These are phyloP conservation scores for Kernera saxatilis DNA, from an alignment of 345 rosid genomes.

Conservation along the genomic window DNA sequence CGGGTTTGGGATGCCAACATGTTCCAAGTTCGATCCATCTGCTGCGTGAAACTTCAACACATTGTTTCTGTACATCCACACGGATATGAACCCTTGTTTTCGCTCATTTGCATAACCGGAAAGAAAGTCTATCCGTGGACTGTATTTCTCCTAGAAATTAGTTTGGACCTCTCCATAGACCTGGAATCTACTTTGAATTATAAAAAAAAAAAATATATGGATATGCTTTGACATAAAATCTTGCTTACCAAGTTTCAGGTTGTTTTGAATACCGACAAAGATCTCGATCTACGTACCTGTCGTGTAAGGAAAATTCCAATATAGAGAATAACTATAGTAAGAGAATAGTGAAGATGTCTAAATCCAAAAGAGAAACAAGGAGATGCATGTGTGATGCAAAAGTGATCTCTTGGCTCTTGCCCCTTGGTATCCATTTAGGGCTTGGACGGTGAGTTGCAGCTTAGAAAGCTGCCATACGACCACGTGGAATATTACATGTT, in stretches of 20 bases:
- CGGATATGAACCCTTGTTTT: too few relatives aligned
- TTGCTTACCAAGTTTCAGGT: neutral
- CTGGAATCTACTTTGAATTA: too few relatives aligned
- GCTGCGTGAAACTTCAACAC: too few relatives aligned
- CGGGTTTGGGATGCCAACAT: too few relatives aligned
- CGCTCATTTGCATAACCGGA: too few relatives aligned
- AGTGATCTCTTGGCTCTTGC: slow-evolving; percentile 11
- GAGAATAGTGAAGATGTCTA: neutral
- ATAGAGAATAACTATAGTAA: neutral
- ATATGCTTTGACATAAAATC: neutral
- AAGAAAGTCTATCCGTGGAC: too few relatives aligned
- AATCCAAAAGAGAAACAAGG: slow-evolving; percentile 3
- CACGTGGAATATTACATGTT: slow-evolving; percentile 16
- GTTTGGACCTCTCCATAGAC: too few relatives aligned
- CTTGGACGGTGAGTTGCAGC: slow-evolving; percentile 20
- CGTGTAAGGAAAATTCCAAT: neutral
- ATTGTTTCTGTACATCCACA: too few relatives aligned
- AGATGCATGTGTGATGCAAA: slow-evolving; percentile 13
- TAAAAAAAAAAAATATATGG: too few relatives aligned
- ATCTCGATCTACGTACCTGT: neutral
- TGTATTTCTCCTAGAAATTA: too few relatives aligned
- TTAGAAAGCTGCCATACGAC: slow-evolving; percentile 7
- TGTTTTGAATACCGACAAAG: neutral
- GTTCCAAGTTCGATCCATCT: too few relatives aligned
- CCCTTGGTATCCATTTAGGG: slow-evolving; percentile 10